A percentile compares a stretch with the other conserved stretches of the same genome.
Conservation (phyloP, 2,329 filamentous ascomycete species). For the Exophiala sp. region DNA sequence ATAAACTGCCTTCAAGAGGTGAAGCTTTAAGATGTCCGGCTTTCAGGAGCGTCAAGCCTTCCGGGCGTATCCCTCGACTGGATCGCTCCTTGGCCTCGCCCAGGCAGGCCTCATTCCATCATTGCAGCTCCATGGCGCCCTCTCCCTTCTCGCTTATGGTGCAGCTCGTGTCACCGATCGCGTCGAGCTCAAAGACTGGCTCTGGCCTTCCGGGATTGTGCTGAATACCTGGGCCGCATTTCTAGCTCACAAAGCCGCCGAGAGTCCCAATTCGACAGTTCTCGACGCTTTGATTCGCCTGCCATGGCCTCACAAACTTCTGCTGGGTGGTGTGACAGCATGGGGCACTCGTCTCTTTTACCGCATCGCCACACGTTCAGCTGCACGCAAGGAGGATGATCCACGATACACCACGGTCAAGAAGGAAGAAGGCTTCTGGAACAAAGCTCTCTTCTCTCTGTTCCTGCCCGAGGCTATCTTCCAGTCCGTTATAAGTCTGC, state of each 20-base stretch:
- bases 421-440: conserved; percentile 56
- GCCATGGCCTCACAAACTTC: conserved; percentile 54
- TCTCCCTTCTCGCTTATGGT: conserved; percentile 52
- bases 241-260: not conserved
- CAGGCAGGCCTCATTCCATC: conserved; percentile 47
- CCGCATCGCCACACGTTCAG: conserved; percentile 46
- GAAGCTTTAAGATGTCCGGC: not conserved
- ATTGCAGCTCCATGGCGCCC: conserved; percentile 51
- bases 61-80: not conserved
- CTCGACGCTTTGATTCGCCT: conserved; percentile 53
- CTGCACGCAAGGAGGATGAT: conserved; percentile 51
- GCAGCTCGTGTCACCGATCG: conserved; percentile 51
- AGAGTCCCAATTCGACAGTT: not conserved
- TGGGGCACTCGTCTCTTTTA: conserved; percentile 59
- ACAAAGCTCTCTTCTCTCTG: conserved; percentile 50
- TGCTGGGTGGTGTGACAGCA: conserved; percentile 55
- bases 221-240: not conserved
- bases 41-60: not conserved
- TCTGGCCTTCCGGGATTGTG: not conserved
- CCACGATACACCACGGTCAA: conserved; percentile 54
- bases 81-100: not conserved
- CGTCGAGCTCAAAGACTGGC: conserved; percentile 56
- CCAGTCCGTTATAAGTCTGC: conserved; percentile 55
- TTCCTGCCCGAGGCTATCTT: conserved; percentile 59
- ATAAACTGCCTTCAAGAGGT: too few species aligned